phyloP scores from a whole-genome alignment of 345 rosid species.

The Geranium rotundifolium region DNA sequence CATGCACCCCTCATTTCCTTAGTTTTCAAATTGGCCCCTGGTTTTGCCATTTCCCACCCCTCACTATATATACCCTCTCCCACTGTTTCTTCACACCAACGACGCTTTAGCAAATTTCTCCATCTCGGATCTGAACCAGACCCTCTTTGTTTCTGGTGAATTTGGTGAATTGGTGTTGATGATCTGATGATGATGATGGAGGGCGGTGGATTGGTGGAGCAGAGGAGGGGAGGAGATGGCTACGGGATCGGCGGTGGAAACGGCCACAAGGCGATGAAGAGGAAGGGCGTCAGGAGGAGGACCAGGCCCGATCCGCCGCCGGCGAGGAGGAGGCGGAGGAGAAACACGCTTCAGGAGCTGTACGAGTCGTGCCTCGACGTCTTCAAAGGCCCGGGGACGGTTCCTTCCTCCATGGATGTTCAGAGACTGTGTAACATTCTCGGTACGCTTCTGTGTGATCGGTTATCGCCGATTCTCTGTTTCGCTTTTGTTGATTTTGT shows the following conservation, averaged over 20 bases:
- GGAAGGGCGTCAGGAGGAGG: not conserved
- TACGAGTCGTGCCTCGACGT: conserved; percentile 32
- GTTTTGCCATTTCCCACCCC: conserved; percentile 25
- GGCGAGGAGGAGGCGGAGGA: conserved; percentile 5
- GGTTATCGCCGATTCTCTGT: not conserved
- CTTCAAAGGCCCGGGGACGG: conserved; percentile 46
- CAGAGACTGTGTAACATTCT: conserved; percentile 28
- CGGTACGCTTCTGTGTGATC: conserved; percentile 23
- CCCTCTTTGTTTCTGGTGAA: no score
- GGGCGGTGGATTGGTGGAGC: not conserved
- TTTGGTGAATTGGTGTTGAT: not conserved
- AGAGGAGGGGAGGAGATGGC: not conserved
- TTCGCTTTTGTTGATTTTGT: not conserved
- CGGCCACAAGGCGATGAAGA: not conserved
- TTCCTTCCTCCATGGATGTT: conserved; percentile 39
- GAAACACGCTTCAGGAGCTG: conserved; percentile 28
- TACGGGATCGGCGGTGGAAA: not conserved
- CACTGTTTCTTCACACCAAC: not conserved
- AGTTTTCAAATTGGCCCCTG: conserved; percentile 36
- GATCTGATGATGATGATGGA: not conserved
- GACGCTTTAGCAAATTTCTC: no score
- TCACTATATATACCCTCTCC: conserved; percentile 2
- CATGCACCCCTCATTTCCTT: not conserved
- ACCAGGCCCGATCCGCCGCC: not conserved
- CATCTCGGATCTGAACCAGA: no score